These are phyloP conservation scores for Lagenaria siceraria DNA, from an alignment of 306 rosid genomes.

Conservation along the genomic window DNA sequence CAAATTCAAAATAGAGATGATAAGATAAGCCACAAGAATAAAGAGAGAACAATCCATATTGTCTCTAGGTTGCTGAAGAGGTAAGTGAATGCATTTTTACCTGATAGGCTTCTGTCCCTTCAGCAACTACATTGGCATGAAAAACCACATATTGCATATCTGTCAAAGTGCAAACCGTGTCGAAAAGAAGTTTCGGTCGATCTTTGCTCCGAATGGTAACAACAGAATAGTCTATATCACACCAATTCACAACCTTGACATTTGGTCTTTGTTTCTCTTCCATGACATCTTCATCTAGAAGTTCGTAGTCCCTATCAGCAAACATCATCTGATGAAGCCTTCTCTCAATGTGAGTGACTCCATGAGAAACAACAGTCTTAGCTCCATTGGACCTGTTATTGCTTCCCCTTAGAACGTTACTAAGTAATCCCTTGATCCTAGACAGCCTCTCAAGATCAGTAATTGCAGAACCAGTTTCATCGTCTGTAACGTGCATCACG, in stretches of 20 bases:
- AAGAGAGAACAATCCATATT: background rate
- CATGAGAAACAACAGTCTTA: conserved; percentile 65
- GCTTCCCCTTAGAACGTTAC: conserved; percentile 86
- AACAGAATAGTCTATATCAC: conserved; percentile 73
- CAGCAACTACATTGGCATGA: conserved; percentile 77
- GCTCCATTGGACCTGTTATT: conserved; percentile 44
- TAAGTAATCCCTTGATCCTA: conserved; percentile 43
- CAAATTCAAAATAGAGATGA: conserved; percentile 18
- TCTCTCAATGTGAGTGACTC: conserved; percentile 65
- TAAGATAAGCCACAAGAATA: background rate
- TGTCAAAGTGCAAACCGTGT: conserved; percentile 84
- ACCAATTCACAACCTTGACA: conserved; percentile 74
- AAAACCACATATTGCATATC: conserved; percentile 94
- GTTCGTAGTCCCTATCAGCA: conserved; percentile 82
- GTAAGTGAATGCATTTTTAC: conserved; percentile 20
- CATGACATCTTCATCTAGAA: conserved; percentile 28
- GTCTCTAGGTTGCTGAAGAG: background rate
- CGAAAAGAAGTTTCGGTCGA: conserved; percentile 88
- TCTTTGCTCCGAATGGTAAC: conserved; percentile 71
- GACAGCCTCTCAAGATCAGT: conserved; percentile 54
- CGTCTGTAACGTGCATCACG: conserved; percentile 58
- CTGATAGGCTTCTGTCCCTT: conserved; percentile 84
- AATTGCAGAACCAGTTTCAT: conserved; percentile 44
- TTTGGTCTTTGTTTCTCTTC: conserved; percentile 62
- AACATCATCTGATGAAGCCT: conserved; percentile 99